These are phyloP conservation scores for Lagenidium giganteum DNA, from an alignment of 352 stramenopile species.

Conservation along the genomic window DNA sequence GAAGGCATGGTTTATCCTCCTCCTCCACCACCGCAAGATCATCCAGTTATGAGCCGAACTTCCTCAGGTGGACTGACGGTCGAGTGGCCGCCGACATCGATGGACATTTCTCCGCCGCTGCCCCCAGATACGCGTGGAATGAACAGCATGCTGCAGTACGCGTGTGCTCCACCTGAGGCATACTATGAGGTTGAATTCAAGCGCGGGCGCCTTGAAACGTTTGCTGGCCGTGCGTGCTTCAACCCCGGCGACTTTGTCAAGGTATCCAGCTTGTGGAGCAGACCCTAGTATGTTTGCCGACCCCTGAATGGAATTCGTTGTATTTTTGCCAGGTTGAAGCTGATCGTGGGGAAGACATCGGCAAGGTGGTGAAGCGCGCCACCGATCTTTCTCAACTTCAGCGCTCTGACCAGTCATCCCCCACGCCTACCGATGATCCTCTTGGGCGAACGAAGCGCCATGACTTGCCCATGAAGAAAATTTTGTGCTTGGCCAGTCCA, in stretches of 20 bases:
- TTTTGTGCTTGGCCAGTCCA: constrained; percentile 87
- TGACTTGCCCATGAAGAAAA: constrained; percentile 80
- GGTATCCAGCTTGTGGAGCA: constrained; percentile 24
- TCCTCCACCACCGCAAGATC: constrained; percentile 29
- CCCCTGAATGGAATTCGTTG: too few relatives aligned
- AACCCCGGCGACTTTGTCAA: constrained; percentile 93
- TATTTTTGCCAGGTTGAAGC: constrained; percentile 83
- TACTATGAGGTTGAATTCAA: constrained; percentile 95
- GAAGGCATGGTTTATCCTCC: constrained; percentile 42
- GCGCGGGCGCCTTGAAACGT: constrained; percentile 84
- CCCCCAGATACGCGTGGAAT: constrained; percentile 34
- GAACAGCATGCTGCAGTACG: constrained; percentile 18
- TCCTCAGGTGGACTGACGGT: constrained; percentile 44
- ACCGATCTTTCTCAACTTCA: constrained; percentile 68
- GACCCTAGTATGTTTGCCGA: too few relatives aligned
- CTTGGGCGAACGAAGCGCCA: constrained; percentile 43
- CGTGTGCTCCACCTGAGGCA: constrained; percentile 44
- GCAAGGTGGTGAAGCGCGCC: constrained; percentile 87
- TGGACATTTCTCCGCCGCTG: constrained; percentile 31
- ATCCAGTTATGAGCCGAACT: constrained; percentile 42
- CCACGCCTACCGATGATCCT: constrained; percentile 27
- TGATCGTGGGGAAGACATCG: constrained; percentile 95
- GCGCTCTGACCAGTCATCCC: constrained; percentile 17
- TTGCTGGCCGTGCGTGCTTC: constrained; percentile 74
- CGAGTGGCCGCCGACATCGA: constrained; percentile 35